Percentiles rank a stretch among this genome's conserved stretches.
Evolutionary conservation across 768 basidiomycete species (phyloP).

Genomic region (Tulasnella sp.): DNA sequence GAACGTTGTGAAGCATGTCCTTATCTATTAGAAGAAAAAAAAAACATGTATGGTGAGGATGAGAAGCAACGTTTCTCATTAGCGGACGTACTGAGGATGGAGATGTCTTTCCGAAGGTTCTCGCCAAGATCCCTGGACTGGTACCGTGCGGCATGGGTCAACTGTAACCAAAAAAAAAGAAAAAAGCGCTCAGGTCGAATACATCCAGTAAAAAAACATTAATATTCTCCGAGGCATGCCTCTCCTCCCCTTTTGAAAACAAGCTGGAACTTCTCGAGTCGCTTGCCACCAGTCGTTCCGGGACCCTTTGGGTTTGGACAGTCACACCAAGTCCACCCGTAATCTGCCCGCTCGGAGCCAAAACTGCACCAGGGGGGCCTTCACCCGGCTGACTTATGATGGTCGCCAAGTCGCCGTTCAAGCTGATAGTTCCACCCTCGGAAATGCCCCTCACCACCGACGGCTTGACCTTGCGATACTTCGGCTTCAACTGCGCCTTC

Average conservation of each 20-base stretch:
- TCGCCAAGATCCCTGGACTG: slow-evolving; percentile 96
- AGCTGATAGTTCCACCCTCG: neutral
- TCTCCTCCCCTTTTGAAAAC: no score
- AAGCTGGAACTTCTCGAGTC: slow-evolving; percentile 85
- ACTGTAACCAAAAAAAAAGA: no score
- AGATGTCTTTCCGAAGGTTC: no score
- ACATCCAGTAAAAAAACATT: no score
- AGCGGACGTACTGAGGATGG: no score
- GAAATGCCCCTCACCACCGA: slow-evolving; percentile 14
- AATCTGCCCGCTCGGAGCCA: neutral
- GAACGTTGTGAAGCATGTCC: no score
- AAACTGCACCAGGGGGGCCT: neutral
- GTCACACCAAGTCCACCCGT: neutral
- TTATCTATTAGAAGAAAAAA: no score
- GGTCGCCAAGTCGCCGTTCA: neutral
- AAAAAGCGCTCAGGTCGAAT: no score
- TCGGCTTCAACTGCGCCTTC: slow-evolving; percentile 95
- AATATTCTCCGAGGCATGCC: no score
- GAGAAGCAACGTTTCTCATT: no score
- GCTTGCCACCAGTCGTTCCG: slow-evolving; percentile 47
- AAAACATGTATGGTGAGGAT: no score
- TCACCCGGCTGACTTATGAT: neutral
- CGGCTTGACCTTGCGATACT: slow-evolving; percentile 79
- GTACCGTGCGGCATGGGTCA: slow-evolving; percentile 95
- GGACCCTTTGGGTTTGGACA: neutral